A percentile compares a stretch with the other conserved stretches of the same genome.
Conservation (phyloP, 2,329 filamentous ascomycete genomes). For the Aspergillus piperis region DNA sequence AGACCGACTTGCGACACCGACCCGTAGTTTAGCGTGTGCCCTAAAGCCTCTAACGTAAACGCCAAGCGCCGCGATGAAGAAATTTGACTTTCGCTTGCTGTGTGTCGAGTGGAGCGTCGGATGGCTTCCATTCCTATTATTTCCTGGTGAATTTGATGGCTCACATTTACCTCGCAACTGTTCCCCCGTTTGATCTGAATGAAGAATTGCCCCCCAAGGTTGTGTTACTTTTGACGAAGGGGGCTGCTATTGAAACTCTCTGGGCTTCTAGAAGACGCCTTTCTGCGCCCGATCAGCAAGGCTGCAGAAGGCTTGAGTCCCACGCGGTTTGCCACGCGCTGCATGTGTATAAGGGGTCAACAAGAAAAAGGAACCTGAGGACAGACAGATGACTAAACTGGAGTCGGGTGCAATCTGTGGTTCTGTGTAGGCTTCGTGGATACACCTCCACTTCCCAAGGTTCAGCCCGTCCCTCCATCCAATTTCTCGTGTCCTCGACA, state of each 20-base stretch:
- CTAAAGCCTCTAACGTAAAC: neutral
- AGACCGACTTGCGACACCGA: neutral
- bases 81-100: constrained; percentile 6
- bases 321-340: neutral
- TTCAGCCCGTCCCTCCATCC: constrained; percentile 3
- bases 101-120: neutral
- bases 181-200: neutral
- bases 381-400: neutral
- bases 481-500: constrained; percentile 4
- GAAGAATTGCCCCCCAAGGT: neutral
- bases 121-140: neutral
- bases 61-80: constrained; percentile 1
- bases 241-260: neutral
- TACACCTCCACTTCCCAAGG: constrained; percentile 5
- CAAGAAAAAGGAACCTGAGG: too few relatives aligned
- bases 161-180: neutral
- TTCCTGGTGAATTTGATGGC: neutral
- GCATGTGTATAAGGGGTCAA: too few relatives aligned
- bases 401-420: neutral
- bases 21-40: neutral
- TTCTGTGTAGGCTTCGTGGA: neutral
- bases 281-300: neutral
- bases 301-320: neutral
- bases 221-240: neutral
- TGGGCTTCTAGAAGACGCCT: neutral